These are phyloP conservation scores for Turnera subulata DNA, from an alignment of 345 rosid species.

Conservation along the genomic window DNA sequence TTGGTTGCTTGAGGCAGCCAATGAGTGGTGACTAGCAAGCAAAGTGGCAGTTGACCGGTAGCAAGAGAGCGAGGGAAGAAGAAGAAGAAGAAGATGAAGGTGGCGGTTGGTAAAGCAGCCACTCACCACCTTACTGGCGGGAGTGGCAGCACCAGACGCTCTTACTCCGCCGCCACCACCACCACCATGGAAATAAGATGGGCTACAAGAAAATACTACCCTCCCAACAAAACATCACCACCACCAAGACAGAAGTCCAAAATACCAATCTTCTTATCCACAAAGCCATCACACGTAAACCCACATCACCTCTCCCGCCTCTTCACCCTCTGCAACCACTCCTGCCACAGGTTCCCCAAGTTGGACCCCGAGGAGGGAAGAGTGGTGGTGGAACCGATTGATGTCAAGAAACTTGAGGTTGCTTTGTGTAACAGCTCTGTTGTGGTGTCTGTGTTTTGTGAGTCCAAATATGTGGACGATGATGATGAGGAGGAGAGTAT, in stretches of 20 bases:
- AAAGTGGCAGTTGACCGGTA: too few species aligned
- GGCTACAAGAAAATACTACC: constrained; percentile 31
- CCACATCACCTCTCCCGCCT: constrained; percentile 43
- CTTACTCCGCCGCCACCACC: constrained; percentile 2
- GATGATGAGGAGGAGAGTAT: constrained; percentile 1
- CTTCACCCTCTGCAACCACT: constrained; percentile 56
- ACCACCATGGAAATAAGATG: constrained; percentile 51
- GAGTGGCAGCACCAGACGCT: too few species aligned
- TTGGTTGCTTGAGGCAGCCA: too few species aligned
- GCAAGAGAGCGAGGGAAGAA: too few species aligned
- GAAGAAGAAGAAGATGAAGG: too few species aligned
- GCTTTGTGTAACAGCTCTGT: constrained; percentile 63
- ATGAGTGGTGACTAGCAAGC: too few species aligned
- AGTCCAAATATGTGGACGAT: constrained; percentile 21
- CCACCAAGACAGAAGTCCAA: constrained; percentile 12
- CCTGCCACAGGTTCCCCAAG: constrained; percentile 53
- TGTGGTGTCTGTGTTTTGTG: constrained; percentile 73
- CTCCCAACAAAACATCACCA: constrained; percentile 21
- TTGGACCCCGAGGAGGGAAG: constrained; percentile 26
- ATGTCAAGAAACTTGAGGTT: constrained; percentile 51
- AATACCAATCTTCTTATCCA: constrained; percentile 59
- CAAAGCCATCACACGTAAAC: constrained; percentile 48
- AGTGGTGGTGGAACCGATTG: constrained; percentile 24
- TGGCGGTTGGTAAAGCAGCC: too few species aligned
- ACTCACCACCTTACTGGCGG: too few species aligned